Base-by-base conservation (phyloP, 805 yeast genomes). In the Starmerella davenportii region DNA sequence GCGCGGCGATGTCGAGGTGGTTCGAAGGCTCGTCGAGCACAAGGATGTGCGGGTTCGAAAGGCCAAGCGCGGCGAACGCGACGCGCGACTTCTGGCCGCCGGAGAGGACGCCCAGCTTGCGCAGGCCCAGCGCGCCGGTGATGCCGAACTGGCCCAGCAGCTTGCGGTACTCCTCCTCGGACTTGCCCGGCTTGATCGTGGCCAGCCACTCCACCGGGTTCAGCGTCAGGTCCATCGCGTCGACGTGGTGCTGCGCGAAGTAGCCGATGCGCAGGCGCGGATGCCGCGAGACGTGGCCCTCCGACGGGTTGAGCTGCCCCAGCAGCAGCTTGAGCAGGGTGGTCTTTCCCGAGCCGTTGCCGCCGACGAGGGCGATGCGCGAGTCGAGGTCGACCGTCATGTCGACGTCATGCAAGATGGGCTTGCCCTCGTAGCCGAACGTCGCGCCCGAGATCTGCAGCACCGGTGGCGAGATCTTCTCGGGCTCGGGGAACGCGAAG, bases 1-100 rank as follows among this genome's bases (percentile, higher is more conserved):
- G 66, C 70, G 95, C 98, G 27, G 93, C 77, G 7, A 95, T 87
- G 77, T 90, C 98, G 69, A 90, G 73, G 62, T 90, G 98, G 63
- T 90, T 90, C 5, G 95, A 80, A 60, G 98, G 98, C 69, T 90
- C 98, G 67, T 90, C 98, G 48, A 90, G 64, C 52, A 90, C 74
- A 52, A 90, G 66, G 33, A 90, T 74, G 57, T 90, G 98, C 16
- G 98, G 98, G 45, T 79, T 77, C 44, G 70, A 70, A 52, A 90
- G 66, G 62, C 95, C 82, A 47, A 90, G 66, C 14, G 95, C 87
- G 7, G 98, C 96, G 63, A 90, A 90, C 0, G 96, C 96, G 38
- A 90, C 98, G 62, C 98, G 74, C 21, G 95, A 84, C 59, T 90
- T 90, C 57, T 90, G 98, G 66, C 98, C 98, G 61, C 96, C 98